A percentile compares a stretch with the other conserved stretches of the same genome.
Evolutionary conservation across 148 eudicot genomes (phyloP).

Genomic region (Rhododendron molle): DNA sequence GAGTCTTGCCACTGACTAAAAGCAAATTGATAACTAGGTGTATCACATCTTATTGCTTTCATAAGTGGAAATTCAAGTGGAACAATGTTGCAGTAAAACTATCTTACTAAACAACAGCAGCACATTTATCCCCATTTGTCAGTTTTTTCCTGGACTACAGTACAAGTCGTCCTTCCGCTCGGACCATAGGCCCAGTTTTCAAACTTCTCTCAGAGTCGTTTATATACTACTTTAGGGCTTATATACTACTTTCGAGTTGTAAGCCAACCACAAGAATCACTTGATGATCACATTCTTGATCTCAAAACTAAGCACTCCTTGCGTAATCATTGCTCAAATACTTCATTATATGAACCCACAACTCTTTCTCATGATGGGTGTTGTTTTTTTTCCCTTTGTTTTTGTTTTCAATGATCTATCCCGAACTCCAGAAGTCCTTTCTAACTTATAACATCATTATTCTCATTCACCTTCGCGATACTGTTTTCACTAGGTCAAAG

Average conservation of each 20-base stretch:
- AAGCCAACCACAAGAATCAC: neutral
- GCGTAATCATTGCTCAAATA: neutral
- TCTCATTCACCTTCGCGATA: neutral
- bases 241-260: neutral
- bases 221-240: neutral
- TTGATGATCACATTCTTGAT: neutral
- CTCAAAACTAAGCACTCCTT: neutral
- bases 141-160: neutral
- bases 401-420: neutral
- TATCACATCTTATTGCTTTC: neutral
- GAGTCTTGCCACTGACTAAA: neutral
- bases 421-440: neutral
- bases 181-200: neutral
- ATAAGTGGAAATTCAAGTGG: neutral
- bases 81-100: neutral
- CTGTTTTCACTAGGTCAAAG: neutral
- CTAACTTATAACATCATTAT: neutral
- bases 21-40: neutral
- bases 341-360: neutral
- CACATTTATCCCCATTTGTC: neutral
- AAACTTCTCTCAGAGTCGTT: neutral
- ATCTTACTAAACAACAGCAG: neutral
- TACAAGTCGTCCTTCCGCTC: neutral
- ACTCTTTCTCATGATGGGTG: neutral
- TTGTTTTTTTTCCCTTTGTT: neutral